These are phyloP conservation scores for Sporopachydermia lactativora DNA, from an alignment of 805 yeast genomes.

Conservation along the genomic window DNA sequence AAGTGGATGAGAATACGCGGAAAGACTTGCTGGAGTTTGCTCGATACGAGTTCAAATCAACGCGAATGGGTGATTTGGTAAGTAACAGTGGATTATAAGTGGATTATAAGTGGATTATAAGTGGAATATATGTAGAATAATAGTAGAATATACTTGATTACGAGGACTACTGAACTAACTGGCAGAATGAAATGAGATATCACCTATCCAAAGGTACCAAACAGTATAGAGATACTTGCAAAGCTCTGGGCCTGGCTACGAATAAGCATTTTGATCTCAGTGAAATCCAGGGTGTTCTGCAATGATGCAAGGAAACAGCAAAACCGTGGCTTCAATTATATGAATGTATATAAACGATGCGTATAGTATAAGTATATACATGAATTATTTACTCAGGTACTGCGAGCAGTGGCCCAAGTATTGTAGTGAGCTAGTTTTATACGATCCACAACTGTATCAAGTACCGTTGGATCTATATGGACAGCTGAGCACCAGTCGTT, in stretches of 20 bases:
- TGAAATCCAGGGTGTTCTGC: not conserved
- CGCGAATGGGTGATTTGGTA: not conserved
- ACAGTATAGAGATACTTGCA: constrained; percentile 17
- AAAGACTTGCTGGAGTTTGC: constrained; percentile 20
- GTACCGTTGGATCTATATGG: not conserved
- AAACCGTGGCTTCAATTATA: constrained; percentile 2
- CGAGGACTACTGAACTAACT: not conserved
- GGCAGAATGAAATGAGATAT: constrained; percentile 14
- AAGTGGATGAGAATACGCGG: constrained; percentile 8
- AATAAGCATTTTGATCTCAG: not conserved
- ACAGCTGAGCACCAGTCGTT: not conserved
- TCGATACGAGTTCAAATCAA: constrained; percentile 17
- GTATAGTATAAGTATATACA: constrained; percentile 5
- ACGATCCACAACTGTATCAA: not conserved
- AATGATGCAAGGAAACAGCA: not conserved
- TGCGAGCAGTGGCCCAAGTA: not conserved
- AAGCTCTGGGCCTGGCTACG: constrained; percentile 9
- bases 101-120: too few species aligned
- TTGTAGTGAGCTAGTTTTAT: not conserved
- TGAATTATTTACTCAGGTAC: too few species aligned
- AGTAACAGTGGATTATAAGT: too few species aligned
- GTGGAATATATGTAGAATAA: too few species aligned
- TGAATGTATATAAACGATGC: not conserved
- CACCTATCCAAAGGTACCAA: constrained; percentile 20
- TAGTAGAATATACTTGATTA: too few species aligned